Percentiles rank a stretch among this genome's conserved stretches.
These are phyloP conservation scores for Lycium barbarum DNA, from an alignment of 257 asterid genomes.

Conservation along the genomic window DNA sequence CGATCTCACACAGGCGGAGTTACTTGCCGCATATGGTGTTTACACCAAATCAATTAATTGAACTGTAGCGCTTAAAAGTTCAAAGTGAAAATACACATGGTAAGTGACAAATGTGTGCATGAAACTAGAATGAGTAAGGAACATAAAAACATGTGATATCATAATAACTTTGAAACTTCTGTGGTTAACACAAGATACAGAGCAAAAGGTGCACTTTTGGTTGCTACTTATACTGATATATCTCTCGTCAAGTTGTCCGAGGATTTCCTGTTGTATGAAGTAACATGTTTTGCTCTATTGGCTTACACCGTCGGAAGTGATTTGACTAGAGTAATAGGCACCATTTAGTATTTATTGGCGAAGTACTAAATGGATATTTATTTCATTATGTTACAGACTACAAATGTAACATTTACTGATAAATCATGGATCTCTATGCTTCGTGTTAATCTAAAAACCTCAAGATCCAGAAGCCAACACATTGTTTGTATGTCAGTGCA, in stretches of 20 bases:
- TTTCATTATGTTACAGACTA: conserved; percentile 51
- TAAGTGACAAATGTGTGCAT: no score
- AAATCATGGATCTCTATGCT: conserved; percentile 47
- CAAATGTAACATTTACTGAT: conserved; percentile 49
- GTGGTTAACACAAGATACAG: no score
- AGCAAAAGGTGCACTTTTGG: background rate
- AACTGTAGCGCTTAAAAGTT: no score
- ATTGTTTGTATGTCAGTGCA: conserved; percentile 84
- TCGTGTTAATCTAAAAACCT: conserved; percentile 41
- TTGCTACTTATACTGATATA: background rate
- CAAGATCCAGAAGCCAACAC: conserved; percentile 41
- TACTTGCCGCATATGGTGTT: background rate
- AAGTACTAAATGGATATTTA: background rate
- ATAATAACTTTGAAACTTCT: no score
- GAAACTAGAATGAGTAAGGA: no score
- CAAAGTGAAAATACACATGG: no score
- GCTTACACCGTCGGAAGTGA: background rate
- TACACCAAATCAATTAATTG: no score
- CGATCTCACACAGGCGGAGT: no score
- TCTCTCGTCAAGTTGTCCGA: background rate
- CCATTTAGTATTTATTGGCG: background rate
- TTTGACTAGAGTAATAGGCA: background rate
- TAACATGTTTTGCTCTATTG: background rate
- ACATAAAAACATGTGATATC: no score
- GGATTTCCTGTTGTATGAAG: background rate